Evolutionary conservation across 2,329 filamentous ascomycete genomes (phyloP).

Genomic region (Paraphaeosphaeria sporulosa): DNA sequence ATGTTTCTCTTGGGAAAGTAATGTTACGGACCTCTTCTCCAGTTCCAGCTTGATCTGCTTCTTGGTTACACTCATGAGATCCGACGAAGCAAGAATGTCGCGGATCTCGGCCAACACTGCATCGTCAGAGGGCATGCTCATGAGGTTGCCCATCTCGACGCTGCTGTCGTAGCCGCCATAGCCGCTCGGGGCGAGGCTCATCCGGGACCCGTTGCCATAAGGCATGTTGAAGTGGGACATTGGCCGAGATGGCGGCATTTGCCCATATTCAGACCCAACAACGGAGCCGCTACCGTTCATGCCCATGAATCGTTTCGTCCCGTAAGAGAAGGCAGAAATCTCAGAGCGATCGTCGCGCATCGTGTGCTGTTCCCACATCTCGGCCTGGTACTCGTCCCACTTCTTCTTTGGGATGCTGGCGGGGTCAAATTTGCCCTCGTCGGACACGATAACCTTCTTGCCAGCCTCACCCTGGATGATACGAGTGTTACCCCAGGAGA

Average conservation of each 20-base stretch:
- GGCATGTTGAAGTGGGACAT: slow-evolving; percentile 68
- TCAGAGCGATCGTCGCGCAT: slow-evolving; percentile 83
- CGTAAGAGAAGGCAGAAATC: slow-evolving; percentile 92
- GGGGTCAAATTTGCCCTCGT: slow-evolving; percentile 98
- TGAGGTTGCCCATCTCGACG: slow-evolving; percentile 76
- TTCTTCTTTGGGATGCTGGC: slow-evolving; percentile 93
- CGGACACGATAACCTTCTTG: slow-evolving; percentile 89
- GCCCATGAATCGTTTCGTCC: slow-evolving; percentile 75
- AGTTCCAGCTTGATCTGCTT: slow-evolving; percentile 96
- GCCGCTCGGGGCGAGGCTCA: slow-evolving; percentile 66
- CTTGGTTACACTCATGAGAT: slow-evolving; percentile 98
- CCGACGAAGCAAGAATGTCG: slow-evolving; percentile 88
- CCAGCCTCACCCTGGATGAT: slow-evolving; percentile 94
- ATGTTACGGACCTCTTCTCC: slow-evolving; percentile 68
- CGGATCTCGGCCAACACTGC: slow-evolving; percentile 91
- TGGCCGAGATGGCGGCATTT: slow-evolving; percentile 59
- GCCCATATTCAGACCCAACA: slow-evolving; percentile 70
- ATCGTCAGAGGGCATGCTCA: slow-evolving; percentile 85
- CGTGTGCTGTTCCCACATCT: slow-evolving; percentile 97
- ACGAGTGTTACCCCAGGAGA: slow-evolving; percentile 99
- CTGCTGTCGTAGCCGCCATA: slow-evolving; percentile 56
- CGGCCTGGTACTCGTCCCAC: slow-evolving; percentile 98
- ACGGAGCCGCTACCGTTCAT: slow-evolving; percentile 48
- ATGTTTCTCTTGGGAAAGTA: not conserved
- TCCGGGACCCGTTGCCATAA: slow-evolving; percentile 51